These are phyloP conservation scores for Coemansia sp. DNA, from an alignment of 192 early-diverging fungal species.

Conservation along the genomic window DNA sequence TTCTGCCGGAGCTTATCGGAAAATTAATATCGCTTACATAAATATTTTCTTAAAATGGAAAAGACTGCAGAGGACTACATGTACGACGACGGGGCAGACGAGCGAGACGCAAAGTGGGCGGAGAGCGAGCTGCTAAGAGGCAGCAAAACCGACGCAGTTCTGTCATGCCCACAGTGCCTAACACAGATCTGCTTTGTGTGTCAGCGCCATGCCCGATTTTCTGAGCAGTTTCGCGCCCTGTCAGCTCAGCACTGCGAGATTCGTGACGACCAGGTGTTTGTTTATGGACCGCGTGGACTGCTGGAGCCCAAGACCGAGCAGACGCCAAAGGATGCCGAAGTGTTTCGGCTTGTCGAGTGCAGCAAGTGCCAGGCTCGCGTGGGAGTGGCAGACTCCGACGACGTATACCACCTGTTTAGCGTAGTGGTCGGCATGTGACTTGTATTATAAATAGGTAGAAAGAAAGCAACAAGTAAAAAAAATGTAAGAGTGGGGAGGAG, in stretches of 20 bases:
- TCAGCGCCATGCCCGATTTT: conserved; percentile 25
- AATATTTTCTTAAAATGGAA: background rate
- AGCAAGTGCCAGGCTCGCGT: conserved; percentile 29
- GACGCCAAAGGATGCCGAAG: background rate
- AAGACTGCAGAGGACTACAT: conserved; percentile 1
- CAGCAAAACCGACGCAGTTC: conserved; percentile 33
- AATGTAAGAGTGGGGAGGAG: no score
- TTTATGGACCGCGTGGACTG: conserved; percentile 13
- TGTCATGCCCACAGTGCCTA: conserved; percentile 44
- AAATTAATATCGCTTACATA: background rate
- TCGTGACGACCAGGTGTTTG: conserved; percentile 3
- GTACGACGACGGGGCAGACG: conserved; percentile 32
- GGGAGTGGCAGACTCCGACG: conserved; percentile 26
- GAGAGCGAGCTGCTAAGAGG: background rate
- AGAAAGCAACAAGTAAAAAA: background rate
- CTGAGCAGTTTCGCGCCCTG: conserved; percentile 36
- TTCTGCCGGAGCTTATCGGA: background rate
- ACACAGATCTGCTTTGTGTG: conserved; percentile 48
- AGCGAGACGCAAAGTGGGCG: conserved; percentile 23
- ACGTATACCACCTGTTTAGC: conserved; percentile 39
- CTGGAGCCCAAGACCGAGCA: conserved; percentile 7
- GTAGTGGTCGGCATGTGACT: conserved; percentile 16
- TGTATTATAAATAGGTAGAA: background rate
- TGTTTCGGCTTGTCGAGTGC: conserved; percentile 31
- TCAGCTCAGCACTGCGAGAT: conserved; percentile 23